Percentiles rank a stretch among this genome's conserved stretches.
Conservation (phyloP, 179 eudicot genomes). For the Nepenthes alata region DNA sequence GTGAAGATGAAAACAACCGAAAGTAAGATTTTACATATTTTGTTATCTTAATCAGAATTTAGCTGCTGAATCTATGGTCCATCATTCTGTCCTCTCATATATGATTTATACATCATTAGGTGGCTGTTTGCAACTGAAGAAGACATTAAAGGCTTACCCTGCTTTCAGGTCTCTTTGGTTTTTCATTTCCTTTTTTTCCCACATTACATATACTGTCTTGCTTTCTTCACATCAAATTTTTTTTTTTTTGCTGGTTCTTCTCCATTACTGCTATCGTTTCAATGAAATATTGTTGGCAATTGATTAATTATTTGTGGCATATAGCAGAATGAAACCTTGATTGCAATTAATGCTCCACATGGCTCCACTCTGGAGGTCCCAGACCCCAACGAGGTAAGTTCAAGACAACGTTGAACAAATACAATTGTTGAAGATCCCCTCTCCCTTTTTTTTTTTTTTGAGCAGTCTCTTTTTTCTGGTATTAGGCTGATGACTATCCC, state of each 20-base stretch:
- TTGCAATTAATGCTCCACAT: slow-evolving; percentile 95
- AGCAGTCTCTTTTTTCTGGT: slow-evolving; percentile 8
- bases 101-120: slow-evolving; percentile 24
- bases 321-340: slow-evolving; percentile 73
- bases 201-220: background rate
- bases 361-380: slow-evolving; percentile 94
- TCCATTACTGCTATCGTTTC: background rate
- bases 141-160: slow-evolving; percentile 71
- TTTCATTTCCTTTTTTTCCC: background rate
- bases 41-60: slow-evolving; percentile 1
- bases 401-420: slow-evolving; percentile 2
- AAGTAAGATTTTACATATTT: slow-evolving; percentile 29
- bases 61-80: background rate
- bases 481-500: slow-evolving; percentile 74
- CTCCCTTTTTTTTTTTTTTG: slow-evolving; percentile 5
- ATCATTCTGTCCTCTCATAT: background rate
- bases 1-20: slow-evolving; percentile 78
- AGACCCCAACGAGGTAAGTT: slow-evolving; percentile 83
- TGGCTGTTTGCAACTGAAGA: slow-evolving; percentile 94
- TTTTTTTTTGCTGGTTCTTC: too few relatives aligned
- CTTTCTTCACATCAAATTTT: background rate
- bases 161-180: slow-evolving; percentile 51
- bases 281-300: background rate
- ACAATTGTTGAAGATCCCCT: background rate
- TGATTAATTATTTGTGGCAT: slow-evolving; percentile 6